phyloP scores from a whole-genome alignment of 2,329 filamentous ascomycete species.

The Leptographium flavum region DNA sequence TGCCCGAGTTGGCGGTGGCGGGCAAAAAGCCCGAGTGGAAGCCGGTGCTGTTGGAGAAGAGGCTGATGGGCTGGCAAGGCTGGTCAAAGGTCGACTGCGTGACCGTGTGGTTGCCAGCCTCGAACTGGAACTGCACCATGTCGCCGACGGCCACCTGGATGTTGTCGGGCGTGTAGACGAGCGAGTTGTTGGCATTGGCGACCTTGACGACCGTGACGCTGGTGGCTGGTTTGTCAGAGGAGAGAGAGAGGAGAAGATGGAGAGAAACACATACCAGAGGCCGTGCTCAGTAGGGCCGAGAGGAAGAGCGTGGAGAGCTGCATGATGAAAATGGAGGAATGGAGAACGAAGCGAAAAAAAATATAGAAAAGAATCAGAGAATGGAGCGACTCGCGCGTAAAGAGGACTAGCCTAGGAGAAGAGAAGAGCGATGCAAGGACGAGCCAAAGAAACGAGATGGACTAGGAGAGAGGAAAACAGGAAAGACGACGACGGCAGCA shows the following conservation, averaged over 20 bases:
- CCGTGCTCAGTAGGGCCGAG: constrained; percentile 31
- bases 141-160: constrained; percentile 48
- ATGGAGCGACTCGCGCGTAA: constrained; percentile 32
- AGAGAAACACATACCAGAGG: constrained; percentile 23
- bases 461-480: constrained; percentile 12
- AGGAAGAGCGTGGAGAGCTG: constrained; percentile 32
- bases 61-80: constrained; percentile 17
- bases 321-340: constrained; percentile 28
- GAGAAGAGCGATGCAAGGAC: constrained; percentile 14
- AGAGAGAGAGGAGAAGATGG: background rate
- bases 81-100: constrained; percentile 55
- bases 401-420: constrained; percentile 33
- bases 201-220: constrained; percentile 44
- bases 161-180: constrained; percentile 52
- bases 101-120: constrained; percentile 60
- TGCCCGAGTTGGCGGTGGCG: constrained; percentile 37
- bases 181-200: constrained; percentile 31
- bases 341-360: constrained; percentile 16
- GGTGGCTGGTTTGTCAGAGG: constrained; percentile 9
- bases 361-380: constrained; percentile 9
- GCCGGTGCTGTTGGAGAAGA: constrained; percentile 37
- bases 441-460: constrained; percentile 9
- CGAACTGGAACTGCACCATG: constrained; percentile 55
- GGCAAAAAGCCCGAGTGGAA: constrained; percentile 57
- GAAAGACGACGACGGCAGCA: too few species aligned